Evolutionary conservation across 2,329 filamentous ascomycete genomes (phyloP).

Genomic region (Cordyceps tenuipes): DNA sequence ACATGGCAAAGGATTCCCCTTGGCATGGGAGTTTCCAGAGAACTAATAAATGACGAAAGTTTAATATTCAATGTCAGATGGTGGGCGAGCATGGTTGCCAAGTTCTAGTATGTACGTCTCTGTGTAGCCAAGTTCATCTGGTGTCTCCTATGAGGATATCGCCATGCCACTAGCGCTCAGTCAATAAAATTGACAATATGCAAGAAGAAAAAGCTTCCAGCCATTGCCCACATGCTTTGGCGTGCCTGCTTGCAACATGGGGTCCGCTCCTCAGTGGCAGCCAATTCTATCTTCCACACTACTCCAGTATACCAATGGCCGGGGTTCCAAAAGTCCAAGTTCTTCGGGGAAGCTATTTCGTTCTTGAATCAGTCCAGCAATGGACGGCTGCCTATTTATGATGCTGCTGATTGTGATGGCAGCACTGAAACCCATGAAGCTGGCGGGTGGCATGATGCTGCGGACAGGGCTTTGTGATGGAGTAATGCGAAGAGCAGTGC

Average conservation of each 20-base stretch:
- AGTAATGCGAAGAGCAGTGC: neutral
- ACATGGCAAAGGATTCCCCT: no score
- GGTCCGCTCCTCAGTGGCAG: slow-evolving; percentile 19
- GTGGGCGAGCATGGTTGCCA: neutral
- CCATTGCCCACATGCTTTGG: neutral
- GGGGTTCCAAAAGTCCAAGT: slow-evolving; percentile 50
- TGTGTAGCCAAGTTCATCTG: neutral
- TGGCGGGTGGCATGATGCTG: slow-evolving; percentile 24
- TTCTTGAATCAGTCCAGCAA: slow-evolving; percentile 51
- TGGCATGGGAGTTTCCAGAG: neutral
- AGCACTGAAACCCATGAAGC: slow-evolving; percentile 30
- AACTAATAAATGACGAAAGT: neutral
- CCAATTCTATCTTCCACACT: slow-evolving; percentile 54
- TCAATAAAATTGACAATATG: neutral
- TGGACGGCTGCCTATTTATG: slow-evolving; percentile 49
- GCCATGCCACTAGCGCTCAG: neutral
- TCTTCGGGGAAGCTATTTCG: slow-evolving; percentile 43
- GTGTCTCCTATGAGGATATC: neutral
- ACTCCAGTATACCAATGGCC: slow-evolving; percentile 56
- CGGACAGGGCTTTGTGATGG: slow-evolving; percentile 6
- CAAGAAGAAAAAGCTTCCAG: neutral
- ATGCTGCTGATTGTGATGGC: slow-evolving; percentile 50
- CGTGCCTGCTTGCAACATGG: no score
- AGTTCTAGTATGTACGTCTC: neutral
- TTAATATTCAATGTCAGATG: neutral